Evolutionary conservation across 129 eudicot genomes (phyloP), one percentile per base, ranked within the genome.

Genomic region (Lactuca sativa): DNA sequence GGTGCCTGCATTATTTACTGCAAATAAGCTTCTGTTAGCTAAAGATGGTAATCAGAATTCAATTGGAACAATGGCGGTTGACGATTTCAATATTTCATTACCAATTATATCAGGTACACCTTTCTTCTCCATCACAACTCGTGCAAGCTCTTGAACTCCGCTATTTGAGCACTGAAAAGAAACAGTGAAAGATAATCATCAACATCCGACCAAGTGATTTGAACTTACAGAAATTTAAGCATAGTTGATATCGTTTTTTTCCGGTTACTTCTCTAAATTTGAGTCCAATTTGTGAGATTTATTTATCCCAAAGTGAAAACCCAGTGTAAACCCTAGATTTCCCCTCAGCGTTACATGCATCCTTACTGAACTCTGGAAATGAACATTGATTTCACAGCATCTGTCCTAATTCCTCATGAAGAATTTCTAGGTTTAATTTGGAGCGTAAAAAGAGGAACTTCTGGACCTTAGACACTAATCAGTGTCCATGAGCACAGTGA

Each of bases 1-100:
- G 48, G 98, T 89, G 54, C 96, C 98, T 72, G 98, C 98, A 73
- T 86, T 89, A 72, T 93, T 93, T 73, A 93, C 98, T 93, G 73
- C 62, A 72, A 44, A 53, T 9, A 44, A 48, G 13, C 70, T 56
- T 65, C 41, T 47, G 6, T 34, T 57, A 8, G 11, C 32, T 49
- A 16, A 2, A 21, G n/a, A 34, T 9, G 18, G 43, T 41, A 55
- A 82, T 43, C 60, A 70, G 49, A 40, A 30, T 37, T 5, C 59
- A 67, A 38, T 12, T 13, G 47, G n/a, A 66, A 66, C 1, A 52
- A 25, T 0, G 57, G 17, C 11, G n/a, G 56, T 16, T 74, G 55
- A 47, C 58, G 21, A n/a, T 36, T 56, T 40, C 7, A 47, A 62
- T 15, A 12, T 36, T 56, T 40, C 7, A 10, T 48, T 82, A 89